Conservation (phyloP, 2,329 filamentous ascomycete species). For the Emmonsiellopsis sp. region DNA sequence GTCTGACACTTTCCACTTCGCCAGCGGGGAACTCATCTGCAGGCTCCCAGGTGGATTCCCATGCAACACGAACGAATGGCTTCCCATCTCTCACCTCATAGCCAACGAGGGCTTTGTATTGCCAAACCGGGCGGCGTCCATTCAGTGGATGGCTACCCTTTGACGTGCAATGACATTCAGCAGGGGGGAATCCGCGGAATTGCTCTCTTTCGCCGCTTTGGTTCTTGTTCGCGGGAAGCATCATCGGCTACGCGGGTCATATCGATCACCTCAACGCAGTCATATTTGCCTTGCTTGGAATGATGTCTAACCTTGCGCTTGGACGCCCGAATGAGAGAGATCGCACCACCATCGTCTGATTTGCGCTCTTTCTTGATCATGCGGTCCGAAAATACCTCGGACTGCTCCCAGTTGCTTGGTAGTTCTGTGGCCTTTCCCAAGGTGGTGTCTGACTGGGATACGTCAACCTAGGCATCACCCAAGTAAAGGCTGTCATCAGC, state of each 20-base stretch:
- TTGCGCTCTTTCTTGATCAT: not conserved
- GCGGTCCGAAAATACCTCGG: not conserved
- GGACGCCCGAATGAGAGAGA: not conserved
- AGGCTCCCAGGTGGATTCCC: slow-evolving; percentile 3
- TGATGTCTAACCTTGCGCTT: not conserved
- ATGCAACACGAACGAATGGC: not conserved
- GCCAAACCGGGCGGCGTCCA: not conserved
- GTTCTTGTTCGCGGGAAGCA: not conserved
- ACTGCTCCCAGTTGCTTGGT: not conserved
- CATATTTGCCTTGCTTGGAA: not conserved
- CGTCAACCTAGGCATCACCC: not conserved
- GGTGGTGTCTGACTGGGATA: not conserved
- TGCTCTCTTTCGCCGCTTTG: not conserved
- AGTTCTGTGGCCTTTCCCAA: not conserved
- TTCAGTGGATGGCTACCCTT: not conserved
- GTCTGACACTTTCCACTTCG: slow-evolving; percentile 1
- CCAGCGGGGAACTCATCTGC: not conserved
- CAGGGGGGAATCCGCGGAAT: not conserved
- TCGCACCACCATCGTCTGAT: not conserved
- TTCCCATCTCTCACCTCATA: slow-evolving; percentile 4
- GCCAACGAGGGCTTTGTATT: slow-evolving; percentile 1
- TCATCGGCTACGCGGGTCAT: not conserved
- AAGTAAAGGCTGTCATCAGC: not conserved
- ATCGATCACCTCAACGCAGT: not conserved
- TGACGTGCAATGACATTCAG: not conserved